phyloP scores from a whole-genome alignment of 225 moss, liverwort and hornwort species.

The Bryoerythrophyllum caledonicum region DNA sequence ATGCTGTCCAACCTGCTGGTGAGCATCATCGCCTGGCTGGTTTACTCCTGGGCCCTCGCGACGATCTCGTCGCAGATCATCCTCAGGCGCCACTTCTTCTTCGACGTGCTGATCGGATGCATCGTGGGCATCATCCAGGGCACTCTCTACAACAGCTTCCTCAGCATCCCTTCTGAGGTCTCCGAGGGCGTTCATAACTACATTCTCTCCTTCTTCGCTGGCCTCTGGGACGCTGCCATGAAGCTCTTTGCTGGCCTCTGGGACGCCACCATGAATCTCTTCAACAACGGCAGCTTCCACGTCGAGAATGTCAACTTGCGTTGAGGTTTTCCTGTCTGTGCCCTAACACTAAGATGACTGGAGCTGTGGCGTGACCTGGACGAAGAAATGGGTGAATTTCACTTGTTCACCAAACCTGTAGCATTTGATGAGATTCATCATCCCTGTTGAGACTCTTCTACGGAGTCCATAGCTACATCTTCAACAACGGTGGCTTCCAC shows the following conservation, averaged over 20 bases:
- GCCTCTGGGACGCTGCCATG: slow-evolving; percentile 23
- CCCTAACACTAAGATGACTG: background rate
- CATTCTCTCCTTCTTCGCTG: slow-evolving; percentile 30
- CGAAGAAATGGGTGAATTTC: too few relatives aligned
- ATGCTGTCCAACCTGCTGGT: slow-evolving; percentile 42
- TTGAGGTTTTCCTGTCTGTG: background rate
- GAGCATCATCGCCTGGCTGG: slow-evolving; percentile 35
- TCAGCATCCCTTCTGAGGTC: slow-evolving; percentile 50
- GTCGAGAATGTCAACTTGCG: slow-evolving; percentile 1
- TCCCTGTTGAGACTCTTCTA: too few relatives aligned
- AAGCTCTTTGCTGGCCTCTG: slow-evolving; percentile 25
- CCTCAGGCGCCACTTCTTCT: slow-evolving; percentile 73
- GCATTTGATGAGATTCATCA: background rate
- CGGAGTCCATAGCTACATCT: too few relatives aligned
- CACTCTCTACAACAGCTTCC: slow-evolving; percentile 51
- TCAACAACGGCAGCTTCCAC: slow-evolving; percentile 4
- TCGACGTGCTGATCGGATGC: slow-evolving; percentile 67
- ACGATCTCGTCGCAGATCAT: slow-evolving; percentile 53
- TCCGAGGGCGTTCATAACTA: slow-evolving; percentile 46
- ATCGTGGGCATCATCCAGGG: slow-evolving; percentile 63
- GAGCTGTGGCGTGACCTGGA: background rate
- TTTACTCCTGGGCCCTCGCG: slow-evolving; percentile 68
- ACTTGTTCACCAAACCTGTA: background rate
- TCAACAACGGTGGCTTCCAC: slow-evolving; percentile 1
- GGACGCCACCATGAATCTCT: slow-evolving; percentile 22